phyloP scores from a whole-genome alignment of 2,329 filamentous ascomycete genomes.

The Gnomoniopsis smithogilvyi region DNA sequence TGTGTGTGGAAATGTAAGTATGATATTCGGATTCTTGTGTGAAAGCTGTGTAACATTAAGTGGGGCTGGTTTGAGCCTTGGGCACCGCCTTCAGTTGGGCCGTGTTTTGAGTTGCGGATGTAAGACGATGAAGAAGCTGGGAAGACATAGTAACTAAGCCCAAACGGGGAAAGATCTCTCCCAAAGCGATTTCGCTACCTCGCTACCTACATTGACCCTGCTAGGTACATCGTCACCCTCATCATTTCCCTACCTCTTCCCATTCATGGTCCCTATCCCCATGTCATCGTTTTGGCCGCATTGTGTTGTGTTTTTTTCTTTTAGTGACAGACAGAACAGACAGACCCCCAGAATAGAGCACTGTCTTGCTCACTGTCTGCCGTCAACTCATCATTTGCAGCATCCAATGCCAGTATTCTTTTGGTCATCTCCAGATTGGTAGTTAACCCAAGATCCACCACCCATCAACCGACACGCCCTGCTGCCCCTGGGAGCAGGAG shows the following conservation, averaged over 20 bases:
- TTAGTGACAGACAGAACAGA: slow-evolving; percentile 8
- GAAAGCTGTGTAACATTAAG: background rate
- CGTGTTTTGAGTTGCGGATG: background rate
- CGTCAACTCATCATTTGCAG: background rate
- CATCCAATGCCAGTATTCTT: slow-evolving; percentile 4
- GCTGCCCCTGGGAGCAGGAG: background rate
- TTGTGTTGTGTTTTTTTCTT: slow-evolving; percentile 4
- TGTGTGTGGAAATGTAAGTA: background rate
- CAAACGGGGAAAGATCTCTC: slow-evolving; percentile 2
- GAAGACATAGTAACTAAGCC: background rate
- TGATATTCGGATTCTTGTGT: background rate
- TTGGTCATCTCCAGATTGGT: slow-evolving; percentile 4
- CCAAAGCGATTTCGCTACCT: background rate
- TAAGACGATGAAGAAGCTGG: background rate
- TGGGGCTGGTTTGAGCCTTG: background rate
- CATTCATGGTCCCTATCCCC: background rate
- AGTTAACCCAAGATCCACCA: slow-evolving; percentile 9
- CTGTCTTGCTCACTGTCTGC: background rate
- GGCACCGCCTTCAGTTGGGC: background rate
- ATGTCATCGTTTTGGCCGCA: background rate
- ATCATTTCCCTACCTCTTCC: slow-evolving; percentile 9
- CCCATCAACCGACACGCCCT: background rate
- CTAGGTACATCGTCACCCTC: background rate
- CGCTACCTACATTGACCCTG: background rate
- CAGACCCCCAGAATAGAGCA: slow-evolving; percentile 7